phyloP scores from a whole-genome alignment of 2,329 filamentous ascomycete genomes.

The Aureobasidium subglaciale region DNA sequence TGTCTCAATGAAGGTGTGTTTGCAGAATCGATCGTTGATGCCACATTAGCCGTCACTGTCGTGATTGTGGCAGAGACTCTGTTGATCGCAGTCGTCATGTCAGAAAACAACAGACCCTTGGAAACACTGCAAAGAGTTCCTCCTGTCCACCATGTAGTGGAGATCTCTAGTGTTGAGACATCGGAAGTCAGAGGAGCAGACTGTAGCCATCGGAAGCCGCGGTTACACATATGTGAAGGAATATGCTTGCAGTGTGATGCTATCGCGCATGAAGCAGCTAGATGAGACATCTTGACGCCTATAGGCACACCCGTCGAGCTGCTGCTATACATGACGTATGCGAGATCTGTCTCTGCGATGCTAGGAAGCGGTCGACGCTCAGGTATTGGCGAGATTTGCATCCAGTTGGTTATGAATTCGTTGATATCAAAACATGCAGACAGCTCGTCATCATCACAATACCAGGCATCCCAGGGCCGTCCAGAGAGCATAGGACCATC shows the following conservation, averaged over 20 bases:
- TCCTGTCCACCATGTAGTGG: slow-evolving; percentile 19
- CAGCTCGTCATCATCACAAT: not conserved
- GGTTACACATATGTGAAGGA: slow-evolving; percentile 20
- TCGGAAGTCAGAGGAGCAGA: slow-evolving; percentile 18
- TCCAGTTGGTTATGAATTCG: not conserved
- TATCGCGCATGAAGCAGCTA: slow-evolving; percentile 43
- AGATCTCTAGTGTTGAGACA: slow-evolving; percentile 19
- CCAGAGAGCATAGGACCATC: not conserved
- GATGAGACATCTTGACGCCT: slow-evolving; percentile 26
- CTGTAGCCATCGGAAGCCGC: slow-evolving; percentile 17
- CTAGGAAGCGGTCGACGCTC: not conserved
- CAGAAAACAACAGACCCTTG: not conserved
- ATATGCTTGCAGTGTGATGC: not conserved
- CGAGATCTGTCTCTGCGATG: not conserved
- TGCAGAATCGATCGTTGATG: slow-evolving; percentile 17
- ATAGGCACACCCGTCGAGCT: slow-evolving; percentile 24
- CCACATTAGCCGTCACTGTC: slow-evolving; percentile 19
- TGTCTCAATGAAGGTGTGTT: slow-evolving; percentile 14
- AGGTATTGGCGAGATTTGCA: not conserved
- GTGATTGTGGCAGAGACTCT: slow-evolving; percentile 16
- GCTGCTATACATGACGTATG: slow-evolving; percentile 25
- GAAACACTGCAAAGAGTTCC: slow-evolving; percentile 20
- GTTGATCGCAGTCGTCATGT: slow-evolving; percentile 3
- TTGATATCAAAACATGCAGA: not conserved
- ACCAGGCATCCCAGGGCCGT: slow-evolving; percentile 2